Base-by-base conservation (phyloP, 2,329 filamentous ascomycete species). In the Immersiporthe knoxdaviesiana region DNA sequence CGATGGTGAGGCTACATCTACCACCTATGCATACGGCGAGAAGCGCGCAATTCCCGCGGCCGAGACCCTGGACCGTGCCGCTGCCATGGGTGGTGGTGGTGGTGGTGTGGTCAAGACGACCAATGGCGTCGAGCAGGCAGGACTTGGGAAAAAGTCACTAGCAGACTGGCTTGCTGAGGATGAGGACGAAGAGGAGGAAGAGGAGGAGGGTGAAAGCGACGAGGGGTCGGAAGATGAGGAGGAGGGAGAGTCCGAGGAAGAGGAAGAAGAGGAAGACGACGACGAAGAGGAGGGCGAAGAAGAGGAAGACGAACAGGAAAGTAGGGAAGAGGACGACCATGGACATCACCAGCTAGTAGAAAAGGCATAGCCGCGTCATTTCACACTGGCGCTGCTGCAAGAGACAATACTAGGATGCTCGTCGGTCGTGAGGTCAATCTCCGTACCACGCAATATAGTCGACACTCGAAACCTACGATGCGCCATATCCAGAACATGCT, bases 141-240 rank as follows among this genome's bases (percentile, higher is more conserved):
- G 80, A 14, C 78, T 84, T 1, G 85, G 85, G 65, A 88, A 88
- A 54, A 97, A 97, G 85, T 93, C 91, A 27, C 81, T 99, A 72
- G 94, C 98, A 81, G 93, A 97, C 78, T 98, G 96, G 94, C 83
- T 98, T 68, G 93, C 91, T 5, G 92, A 93, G 75, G 89, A 88
- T 58, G 87, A 89, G 14, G 83, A 84, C 12, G 84, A 86, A 32
- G 84, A 83, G 1, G 85, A 84, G 8, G 83, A 84, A 7, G 82
- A 83, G 12, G 79, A 81, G 3, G 82, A 81, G 27, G 82, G 81
- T 3, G 84, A 84, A 0, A 85, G 85, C 1, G 84, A 84, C 2
- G 84, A 85, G 0, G 83, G 83, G 0, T 84, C 84, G 0, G 84
- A 84, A 0, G 85, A 85, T 0, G 83, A 85, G 0, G 83, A 35